Conservation (phyloP, 495 filamentous ascomycete genomes). For the Acidomyces sp. region DNA sequence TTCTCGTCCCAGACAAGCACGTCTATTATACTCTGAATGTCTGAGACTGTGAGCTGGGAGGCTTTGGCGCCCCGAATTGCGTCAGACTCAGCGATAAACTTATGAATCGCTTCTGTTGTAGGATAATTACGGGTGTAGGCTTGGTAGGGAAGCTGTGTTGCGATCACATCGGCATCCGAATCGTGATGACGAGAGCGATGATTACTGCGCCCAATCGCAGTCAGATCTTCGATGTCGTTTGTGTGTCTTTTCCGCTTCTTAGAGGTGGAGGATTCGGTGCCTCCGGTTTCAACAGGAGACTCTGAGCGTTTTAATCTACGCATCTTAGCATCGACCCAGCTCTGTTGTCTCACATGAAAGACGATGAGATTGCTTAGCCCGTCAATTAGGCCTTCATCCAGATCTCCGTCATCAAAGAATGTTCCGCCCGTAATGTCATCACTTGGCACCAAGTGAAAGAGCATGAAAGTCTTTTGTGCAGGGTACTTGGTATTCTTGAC, state of each 20-base stretch:
- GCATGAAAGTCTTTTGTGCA: conserved; percentile 53
- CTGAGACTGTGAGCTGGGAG: conserved; percentile 51
- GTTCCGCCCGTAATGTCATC: conserved; percentile 84
- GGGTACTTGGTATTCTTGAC: conserved; percentile 48
- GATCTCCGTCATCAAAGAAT: conserved; percentile 79
- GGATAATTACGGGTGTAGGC: conserved; percentile 62
- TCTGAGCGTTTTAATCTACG: neutral
- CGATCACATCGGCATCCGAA: conserved; percentile 26
- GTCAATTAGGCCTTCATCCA: conserved; percentile 78
- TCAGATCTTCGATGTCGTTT: conserved; percentile 10
- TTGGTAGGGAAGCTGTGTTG: conserved; percentile 45
- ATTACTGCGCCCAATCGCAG: neutral
- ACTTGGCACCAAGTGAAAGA: conserved; percentile 54
- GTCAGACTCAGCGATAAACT: conserved; percentile 49
- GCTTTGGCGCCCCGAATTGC: conserved; percentile 37
- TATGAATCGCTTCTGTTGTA: conserved; percentile 56
- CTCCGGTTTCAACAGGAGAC: conserved; percentile 1
- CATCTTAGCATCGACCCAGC: conserved; percentile 33
- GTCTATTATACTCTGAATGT: conserved; percentile 69
- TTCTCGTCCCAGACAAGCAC: conserved; percentile 76
- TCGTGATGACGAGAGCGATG: conserved; percentile 19
- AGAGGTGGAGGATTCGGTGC: neutral
- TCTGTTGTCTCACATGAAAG: conserved; percentile 53
- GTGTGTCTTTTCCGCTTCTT: conserved; percentile 18
- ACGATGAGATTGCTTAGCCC: conserved; percentile 54